These are phyloP conservation scores for Polytolypa hystricis DNA, from an alignment of 2,329 filamentous ascomycete genomes.

Conservation along the genomic window DNA sequence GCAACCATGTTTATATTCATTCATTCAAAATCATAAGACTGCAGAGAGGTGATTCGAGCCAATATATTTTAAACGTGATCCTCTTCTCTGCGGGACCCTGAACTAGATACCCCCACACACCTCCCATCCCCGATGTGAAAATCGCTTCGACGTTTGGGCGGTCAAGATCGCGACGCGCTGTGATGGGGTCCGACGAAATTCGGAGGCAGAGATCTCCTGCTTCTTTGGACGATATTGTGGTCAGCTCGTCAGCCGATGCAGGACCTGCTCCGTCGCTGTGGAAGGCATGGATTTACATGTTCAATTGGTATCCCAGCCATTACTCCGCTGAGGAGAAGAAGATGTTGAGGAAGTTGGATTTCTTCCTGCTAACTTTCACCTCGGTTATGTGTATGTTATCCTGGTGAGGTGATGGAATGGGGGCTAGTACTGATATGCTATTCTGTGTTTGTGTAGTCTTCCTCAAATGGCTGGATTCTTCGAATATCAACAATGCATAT, in stretches of 20 bases:
- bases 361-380: slow-evolving; percentile 22
- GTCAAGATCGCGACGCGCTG: no score
- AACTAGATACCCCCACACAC: no score
- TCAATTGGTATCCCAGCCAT: slow-evolving; percentile 23
- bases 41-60: no score
- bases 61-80: no score
- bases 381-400: slow-evolving; percentile 37
- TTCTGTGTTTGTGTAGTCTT: slow-evolving; percentile 11
- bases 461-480: slow-evolving; percentile 19
- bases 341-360: slow-evolving; percentile 22
- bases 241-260: neutral
- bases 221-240: neutral
- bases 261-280: neutral
- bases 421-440: neutral
- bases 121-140: no score
- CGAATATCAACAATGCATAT: slow-evolving; percentile 26
- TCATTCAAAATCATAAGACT: no score
- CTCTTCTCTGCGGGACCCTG: no score
- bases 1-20: no score
- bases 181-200: no score
- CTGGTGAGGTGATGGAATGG: slow-evolving; percentile 23
- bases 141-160: no score
- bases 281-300: slow-evolving; percentile 10
- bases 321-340: slow-evolving; percentile 21
- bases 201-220: no score